Evolutionary conservation across 176 grass and related monocot species (phyloP), one percentile per base, ranked within the genome.

Genomic region (Carex myosuroides): DNA sequence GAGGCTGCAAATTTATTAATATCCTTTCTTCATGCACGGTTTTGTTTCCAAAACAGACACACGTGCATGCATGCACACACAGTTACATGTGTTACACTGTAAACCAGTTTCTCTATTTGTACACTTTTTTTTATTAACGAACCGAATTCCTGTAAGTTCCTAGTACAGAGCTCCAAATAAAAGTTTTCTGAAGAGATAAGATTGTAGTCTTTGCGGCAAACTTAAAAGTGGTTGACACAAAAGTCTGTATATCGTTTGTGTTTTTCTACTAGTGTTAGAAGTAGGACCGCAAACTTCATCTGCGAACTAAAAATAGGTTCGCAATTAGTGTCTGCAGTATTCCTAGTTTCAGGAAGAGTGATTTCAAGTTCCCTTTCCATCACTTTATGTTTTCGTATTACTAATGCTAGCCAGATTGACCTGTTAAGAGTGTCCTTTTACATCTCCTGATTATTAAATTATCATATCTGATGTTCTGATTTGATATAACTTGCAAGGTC

Each of bases 401-500:
- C 20, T 74, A 50, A 48, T 37, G 39, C 18, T 52, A 75, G 44
- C 0, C 4, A 26, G 10, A 29, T 53, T 26, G 39, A 72, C 39
- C 41, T 22, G 39, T 72, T 48, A 72, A 72, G 11, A 26, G 24
- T 52, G n/a, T 73, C 70, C 26, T 26, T 13, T 52, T 11, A 22
- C 21, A 24, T 74, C 29, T 52, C 13, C 46, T 59, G 9, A 13
- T 53, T 74, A 52, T 26, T 26, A 26, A 26, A 53, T 75, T 53
- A 50, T 13, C 70, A 29, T 75, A 24, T 26, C 46, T 75, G 44
- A 13, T 75, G 20, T 53, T 66, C 63, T 52, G 21, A 75, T 52
- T 85, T 17, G 72, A 14, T 91, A 70, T 22, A 41, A 86, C 80
- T 52, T 63, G 85, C 84, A 86, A 97, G 90, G 88, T 90, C 90